Percentiles rank a stretch among this genome's conserved stretches.
Conservation (phyloP, 371 early-diverging fungal species). For the Dipsacomyces acuminosporus region DNA sequence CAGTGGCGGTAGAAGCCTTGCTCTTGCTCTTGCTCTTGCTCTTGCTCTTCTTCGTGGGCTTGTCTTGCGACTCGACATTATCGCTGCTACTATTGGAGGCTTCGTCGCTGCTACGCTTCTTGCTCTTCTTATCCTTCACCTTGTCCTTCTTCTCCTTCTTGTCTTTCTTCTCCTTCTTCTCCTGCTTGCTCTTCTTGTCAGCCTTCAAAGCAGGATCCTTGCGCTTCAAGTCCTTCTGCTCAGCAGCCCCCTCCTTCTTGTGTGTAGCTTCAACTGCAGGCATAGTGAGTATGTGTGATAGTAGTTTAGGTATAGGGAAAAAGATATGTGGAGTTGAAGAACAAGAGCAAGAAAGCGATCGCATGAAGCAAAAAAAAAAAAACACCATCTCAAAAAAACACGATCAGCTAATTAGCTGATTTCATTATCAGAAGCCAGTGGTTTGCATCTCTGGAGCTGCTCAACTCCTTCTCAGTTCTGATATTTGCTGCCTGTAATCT, state of each 20-base stretch:
- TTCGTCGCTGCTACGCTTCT: slow-evolving; percentile 29
- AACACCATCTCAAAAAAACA: too few species aligned
- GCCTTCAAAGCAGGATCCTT: slow-evolving; percentile 32
- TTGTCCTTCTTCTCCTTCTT: slow-evolving; percentile 32
- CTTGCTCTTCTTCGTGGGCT: slow-evolving; percentile 44
- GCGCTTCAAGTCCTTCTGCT: too few species aligned
- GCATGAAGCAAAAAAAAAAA: too few species aligned
- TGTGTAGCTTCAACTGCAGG: slow-evolving; percentile 10
- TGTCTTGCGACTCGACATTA: slow-evolving; percentile 13
- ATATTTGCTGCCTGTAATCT: too few species aligned
- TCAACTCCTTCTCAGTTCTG: too few species aligned
- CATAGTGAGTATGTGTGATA: too few species aligned
- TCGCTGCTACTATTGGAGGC: slow-evolving; percentile 33
- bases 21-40: slow-evolving; percentile 24
- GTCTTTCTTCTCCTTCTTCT: slow-evolving; percentile 28
- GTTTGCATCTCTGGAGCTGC: too few species aligned
- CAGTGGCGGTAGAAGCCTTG: slow-evolving; percentile 11
- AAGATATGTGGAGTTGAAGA: too few species aligned
- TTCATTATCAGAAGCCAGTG: too few species aligned
- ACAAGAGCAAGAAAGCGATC: too few species aligned
- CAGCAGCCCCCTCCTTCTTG: slow-evolving; percentile 7
- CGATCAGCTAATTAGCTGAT: too few species aligned
- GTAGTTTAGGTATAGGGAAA: too few species aligned
- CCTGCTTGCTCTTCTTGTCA: slow-evolving; percentile 51
- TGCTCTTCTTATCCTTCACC: slow-evolving; percentile 46